These are phyloP conservation scores for Penicillium sp. DNA, from an alignment of 2,329 filamentous ascomycete species.

Conservation along the genomic window DNA sequence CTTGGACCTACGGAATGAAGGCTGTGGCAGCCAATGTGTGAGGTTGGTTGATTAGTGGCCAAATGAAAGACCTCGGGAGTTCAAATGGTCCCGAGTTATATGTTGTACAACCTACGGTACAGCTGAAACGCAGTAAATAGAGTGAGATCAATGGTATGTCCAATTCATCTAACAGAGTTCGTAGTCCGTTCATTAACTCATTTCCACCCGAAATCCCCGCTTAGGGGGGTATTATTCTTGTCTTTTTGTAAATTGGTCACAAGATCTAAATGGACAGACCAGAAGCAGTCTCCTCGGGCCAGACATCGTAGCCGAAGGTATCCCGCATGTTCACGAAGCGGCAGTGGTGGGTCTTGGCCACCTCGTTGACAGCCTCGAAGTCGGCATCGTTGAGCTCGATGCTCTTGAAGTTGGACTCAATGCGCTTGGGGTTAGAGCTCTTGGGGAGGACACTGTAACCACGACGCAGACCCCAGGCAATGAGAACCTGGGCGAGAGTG, in stretches of 20 bases:
- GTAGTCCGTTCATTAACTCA: slow-evolving; percentile 14
- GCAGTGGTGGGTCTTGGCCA: slow-evolving; percentile 64
- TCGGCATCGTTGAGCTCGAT: slow-evolving; percentile 58
- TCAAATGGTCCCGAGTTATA: neutral
- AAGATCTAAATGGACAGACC: slow-evolving; percentile 30
- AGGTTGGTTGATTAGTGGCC: neutral
- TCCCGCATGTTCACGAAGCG: slow-evolving; percentile 82
- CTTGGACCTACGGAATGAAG: neutral
- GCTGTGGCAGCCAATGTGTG: slow-evolving; percentile 2
- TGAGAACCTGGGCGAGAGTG: slow-evolving; percentile 60
- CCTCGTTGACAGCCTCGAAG: slow-evolving; percentile 59
- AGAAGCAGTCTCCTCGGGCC: slow-evolving; percentile 55
- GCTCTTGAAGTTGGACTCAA: slow-evolving; percentile 65
- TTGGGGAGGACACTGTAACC: slow-evolving; percentile 69
- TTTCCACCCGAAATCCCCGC: slow-evolving; percentile 6
- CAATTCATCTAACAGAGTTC: slow-evolving; percentile 17
- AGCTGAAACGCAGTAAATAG: neutral
- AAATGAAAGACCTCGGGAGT: neutral
- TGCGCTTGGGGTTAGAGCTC: slow-evolving; percentile 64
- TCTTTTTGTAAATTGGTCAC: neutral
- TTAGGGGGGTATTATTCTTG: slow-evolving; percentile 4
- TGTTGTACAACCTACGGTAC: neutral
- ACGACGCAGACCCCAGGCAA: slow-evolving; percentile 64
- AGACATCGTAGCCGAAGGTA: slow-evolving; percentile 71
- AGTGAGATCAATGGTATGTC: slow-evolving; percentile 12